Base-by-base conservation (phyloP, 495 filamentous ascomycete species). In the Penicillium verhagenii region DNA sequence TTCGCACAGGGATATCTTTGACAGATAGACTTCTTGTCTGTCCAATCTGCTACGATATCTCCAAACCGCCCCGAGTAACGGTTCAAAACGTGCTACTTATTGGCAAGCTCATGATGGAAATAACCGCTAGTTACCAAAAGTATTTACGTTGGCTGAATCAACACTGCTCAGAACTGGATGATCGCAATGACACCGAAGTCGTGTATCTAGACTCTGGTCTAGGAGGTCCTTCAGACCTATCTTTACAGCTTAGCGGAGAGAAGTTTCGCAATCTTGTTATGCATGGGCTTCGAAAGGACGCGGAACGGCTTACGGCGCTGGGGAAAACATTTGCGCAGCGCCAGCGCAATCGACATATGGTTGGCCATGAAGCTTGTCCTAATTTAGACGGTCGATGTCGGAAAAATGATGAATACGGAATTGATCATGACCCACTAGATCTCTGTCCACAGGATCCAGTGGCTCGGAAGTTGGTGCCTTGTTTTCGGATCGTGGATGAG, bases 401-500 rank as follows among this genome's bases (percentile, higher is more conserved):
- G 25, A 61, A 40, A 19, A 52, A 61, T 16, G 58, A 67, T 33
- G 49, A 59, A 5, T 35, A n/a, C 11, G 53, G 52, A 0, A 46
- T 42, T 38, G 51, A 56, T 50, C 53, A 64, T 42, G 64, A 67
- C 29, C 64, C 64, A 24, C 58, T 65, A 0, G 64, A 67, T 50
- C 20, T 67, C 16, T 67, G 64, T 56, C 64, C 64, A 4, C 61
- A 65, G 10, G 52, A 59, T 49, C 50, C 64, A 11, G 44, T 49
- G 28, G 55, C 55, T n/a, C 31, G 56, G 33, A 59, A 58, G 26
- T 24, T 67, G 47, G 43, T 59, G 18, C 64, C 64, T 19, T 67
- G 64, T 51, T 67, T 64, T 31, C 61, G 64, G 2, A 65, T 67
- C 21, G 64, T 67, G 24, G 64, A 65, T 53, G 64, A 67, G 44